These are phyloP conservation scores for Triadica sebifera DNA, from an alignment of 345 rosid species.

Conservation along the genomic window DNA sequence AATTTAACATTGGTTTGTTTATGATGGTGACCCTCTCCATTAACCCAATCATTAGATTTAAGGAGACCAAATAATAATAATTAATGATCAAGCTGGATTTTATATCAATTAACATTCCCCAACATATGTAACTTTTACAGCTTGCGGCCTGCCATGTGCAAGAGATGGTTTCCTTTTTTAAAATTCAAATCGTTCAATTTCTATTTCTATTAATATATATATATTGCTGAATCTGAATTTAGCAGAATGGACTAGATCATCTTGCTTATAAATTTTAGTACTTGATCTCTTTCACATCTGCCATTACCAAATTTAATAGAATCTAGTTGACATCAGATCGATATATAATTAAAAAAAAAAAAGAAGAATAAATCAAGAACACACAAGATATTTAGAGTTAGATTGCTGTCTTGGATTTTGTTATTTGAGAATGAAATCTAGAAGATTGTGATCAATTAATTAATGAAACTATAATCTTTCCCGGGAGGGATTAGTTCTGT, in stretches of 20 bases:
- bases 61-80: neutral
- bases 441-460: neutral
- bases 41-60: slow-evolving; percentile 13
- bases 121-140: neutral
- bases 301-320: neutral
- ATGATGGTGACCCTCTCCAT: slow-evolving; percentile 8
- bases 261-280: neutral
- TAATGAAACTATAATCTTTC: too few species aligned
- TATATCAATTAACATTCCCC: slow-evolving; percentile 3
- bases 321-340: neutral
- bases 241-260: neutral
- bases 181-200: neutral
- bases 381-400: neutral
- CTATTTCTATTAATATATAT: too few species aligned
- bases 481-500: neutral
- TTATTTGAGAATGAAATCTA: neutral
- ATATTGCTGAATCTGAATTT: too few species aligned
- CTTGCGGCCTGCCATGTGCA: slow-evolving; percentile 9
- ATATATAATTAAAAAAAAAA: neutral
- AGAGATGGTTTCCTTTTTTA: neutral
- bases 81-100: slow-evolving; percentile 12
- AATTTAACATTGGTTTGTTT: neutral
- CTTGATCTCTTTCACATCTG: neutral
- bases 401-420: neutral
- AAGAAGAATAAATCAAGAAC: neutral